Evolutionary conservation across 73 alveolate species (phyloP).

Genomic region (Breviolum minutum): DNA sequence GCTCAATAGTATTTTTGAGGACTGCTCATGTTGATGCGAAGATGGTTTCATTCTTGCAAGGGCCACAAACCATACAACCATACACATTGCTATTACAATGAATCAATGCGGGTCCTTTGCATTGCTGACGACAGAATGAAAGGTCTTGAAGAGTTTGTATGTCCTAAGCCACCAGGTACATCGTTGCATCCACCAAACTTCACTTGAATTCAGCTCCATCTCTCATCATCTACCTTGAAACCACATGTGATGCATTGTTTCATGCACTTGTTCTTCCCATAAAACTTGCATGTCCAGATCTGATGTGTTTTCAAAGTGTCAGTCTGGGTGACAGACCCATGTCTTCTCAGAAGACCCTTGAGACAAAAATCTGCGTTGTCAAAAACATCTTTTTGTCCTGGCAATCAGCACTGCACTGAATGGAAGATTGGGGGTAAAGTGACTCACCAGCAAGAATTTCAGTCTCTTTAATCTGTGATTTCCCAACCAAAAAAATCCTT

Average conservation of each 20-base stretch:
- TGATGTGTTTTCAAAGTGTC: neutral
- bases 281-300: neutral
- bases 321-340: slow-evolving; percentile 15
- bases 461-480: too few species aligned
- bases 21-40: too few species aligned
- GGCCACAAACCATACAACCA: too few species aligned
- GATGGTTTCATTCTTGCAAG: too few species aligned
- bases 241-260: neutral
- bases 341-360: slow-evolving; percentile 85
- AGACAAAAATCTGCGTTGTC: slow-evolving; percentile 70
- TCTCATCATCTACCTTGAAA: neutral
- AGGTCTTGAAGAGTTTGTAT: slow-evolving; percentile 69
- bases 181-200: neutral
- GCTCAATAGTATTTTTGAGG: too few species aligned
- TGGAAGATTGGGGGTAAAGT: too few species aligned
- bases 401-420: neutral
- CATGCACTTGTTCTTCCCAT: too few species aligned
- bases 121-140: slow-evolving; percentile 47
- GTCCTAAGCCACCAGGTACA: slow-evolving; percentile 13
- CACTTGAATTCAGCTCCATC: neutral
- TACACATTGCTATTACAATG: neutral
- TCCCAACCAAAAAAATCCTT: too few species aligned
- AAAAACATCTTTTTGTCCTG: slow-evolving; percentile 83
- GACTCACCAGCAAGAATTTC: too few species aligned
- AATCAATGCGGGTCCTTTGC: slow-evolving; percentile 23